Conservation (phyloP, 495 filamentous ascomycete genomes). For the Echria macrotheca region DNA sequence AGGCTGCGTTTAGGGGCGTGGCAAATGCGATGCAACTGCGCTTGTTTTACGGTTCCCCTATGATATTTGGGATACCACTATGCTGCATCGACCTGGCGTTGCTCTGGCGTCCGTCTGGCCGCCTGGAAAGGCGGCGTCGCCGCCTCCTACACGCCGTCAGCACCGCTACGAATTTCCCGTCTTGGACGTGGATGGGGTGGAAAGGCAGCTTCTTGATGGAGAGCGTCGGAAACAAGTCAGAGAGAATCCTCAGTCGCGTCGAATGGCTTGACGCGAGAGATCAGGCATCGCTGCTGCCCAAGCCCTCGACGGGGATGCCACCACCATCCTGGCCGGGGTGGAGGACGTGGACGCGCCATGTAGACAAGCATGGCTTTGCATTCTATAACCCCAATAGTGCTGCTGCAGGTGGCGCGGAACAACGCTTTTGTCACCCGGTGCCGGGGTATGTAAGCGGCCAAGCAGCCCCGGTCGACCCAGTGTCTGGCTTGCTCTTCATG, state of each 20-base stretch:
- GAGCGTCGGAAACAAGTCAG: background rate
- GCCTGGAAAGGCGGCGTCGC: background rate
- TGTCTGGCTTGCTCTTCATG: background rate
- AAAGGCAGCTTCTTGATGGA: background rate
- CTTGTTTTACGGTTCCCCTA: background rate
- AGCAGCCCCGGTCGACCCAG: background rate
- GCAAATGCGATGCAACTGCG: background rate
- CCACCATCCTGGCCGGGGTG: background rate
- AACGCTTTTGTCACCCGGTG: background rate
- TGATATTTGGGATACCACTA: background rate
- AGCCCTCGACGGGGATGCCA: background rate
- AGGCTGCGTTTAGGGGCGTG: background rate
- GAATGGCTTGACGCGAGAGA: background rate
- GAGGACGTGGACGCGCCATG: background rate
- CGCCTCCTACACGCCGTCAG: background rate
- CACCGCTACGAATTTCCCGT: background rate
- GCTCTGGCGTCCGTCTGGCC: background rate
- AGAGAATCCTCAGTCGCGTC: background rate
- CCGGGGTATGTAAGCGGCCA: background rate
- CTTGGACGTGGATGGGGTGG: background rate
- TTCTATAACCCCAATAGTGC: background rate
- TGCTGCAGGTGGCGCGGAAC: background rate
- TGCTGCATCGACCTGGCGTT: background rate
- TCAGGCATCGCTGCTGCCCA: background rate
- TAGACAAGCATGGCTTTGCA: background rate